Evolutionary conservation across 768 basidiomycete genomes (phyloP), one percentile per base, ranked within the genome.

Genomic region (Termitomyces sp.): DNA sequence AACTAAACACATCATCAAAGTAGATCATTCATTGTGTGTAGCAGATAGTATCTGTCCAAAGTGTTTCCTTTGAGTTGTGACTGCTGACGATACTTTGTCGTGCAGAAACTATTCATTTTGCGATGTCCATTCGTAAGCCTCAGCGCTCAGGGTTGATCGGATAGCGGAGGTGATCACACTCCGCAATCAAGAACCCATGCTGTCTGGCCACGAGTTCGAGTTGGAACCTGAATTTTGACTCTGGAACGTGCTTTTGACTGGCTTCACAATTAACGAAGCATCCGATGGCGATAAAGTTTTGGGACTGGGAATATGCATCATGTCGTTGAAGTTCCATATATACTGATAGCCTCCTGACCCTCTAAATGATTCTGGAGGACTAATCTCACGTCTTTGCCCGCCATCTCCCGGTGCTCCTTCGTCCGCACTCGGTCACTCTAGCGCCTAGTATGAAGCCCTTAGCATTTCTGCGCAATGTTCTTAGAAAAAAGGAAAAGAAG

Each of bases 391-490:
- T 12, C 26, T 19, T 37, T 38, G 17, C 17, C 37, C 37, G 10
- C 24, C 48, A 38, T 38, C 10, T 19, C n/a, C 10, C 14, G 8
- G 22, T 11, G 35, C 10, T 26, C 48, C n/a, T 26, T 26, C 35
- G 5, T 19, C 24, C 35, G 38, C n/a, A 15, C 15, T 34, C 34
- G 15, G 15, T 5, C 14, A 22, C 6, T 38, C 24, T 50, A 50
- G 24, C 26, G 17, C 12, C 34, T 38, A 37, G 6, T 55, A 77
- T 77, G 76, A 76, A 77, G 61, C 62, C 71, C 14, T 58, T 74
- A 15, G 65, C 70, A 5, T 72, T 77, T 60, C 63, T 77, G 51
- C 72, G 72, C 47, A 71, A 68, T 48, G 63, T 69, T 12, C 76
- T 74, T 73, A 70, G 63, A 60, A 76, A 67, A 61, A 71, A 67